Conservation (phyloP, 1,284 basidiomycete species). For the Trametes polyzona region DNA sequence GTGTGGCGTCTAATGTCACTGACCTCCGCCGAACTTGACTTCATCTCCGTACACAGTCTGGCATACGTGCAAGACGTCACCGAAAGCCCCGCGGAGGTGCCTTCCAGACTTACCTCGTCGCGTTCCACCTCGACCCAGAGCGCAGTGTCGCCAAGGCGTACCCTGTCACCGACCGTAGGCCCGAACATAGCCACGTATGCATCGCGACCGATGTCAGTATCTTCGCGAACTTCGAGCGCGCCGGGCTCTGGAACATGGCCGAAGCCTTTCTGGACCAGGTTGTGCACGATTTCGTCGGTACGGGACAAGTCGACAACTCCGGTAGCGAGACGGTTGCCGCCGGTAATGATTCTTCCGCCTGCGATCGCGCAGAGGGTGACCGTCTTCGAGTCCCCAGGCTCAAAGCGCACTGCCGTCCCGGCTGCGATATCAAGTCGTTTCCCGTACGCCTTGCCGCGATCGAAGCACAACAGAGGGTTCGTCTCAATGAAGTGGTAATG, state of each 20-base stretch:
- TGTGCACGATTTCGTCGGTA: conserved; percentile 50
- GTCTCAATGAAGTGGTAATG: conserved; percentile 96
- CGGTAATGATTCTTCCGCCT: conserved; percentile 73
- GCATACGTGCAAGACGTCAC: neutral
- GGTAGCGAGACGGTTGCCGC: conserved; percentile 80
- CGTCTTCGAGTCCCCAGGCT: conserved; percentile 89
- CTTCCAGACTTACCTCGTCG: conserved; percentile 65
- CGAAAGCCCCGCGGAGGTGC: neutral
- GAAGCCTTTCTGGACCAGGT: conserved; percentile 59
- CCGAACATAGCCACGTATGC: conserved; percentile 93
- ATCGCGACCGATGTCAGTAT: conserved; percentile 62
- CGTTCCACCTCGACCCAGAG: conserved; percentile 95
- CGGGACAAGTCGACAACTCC: conserved; percentile 52
- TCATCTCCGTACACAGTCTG: conserved; percentile 91
- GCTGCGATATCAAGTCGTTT: conserved; percentile 92
- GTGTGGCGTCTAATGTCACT: conserved; percentile 11
- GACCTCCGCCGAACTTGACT: conserved; percentile 96
- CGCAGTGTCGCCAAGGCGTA: conserved; percentile 87
- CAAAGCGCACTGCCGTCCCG: conserved; percentile 95
- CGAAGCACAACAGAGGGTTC: conserved; percentile 84
- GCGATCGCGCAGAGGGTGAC: conserved; percentile 84
- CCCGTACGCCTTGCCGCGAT: conserved; percentile 81
- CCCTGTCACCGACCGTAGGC: conserved; percentile 89
- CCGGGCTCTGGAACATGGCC: conserved; percentile 64
- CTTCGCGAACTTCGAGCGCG: conserved; percentile 48